A percentile compares a stretch with the other conserved stretches of the same genome.
These are phyloP conservation scores for Fomitiporia mediterranea DNA, from an alignment of 1,284 basidiomycete species.

Conservation along the genomic window DNA sequence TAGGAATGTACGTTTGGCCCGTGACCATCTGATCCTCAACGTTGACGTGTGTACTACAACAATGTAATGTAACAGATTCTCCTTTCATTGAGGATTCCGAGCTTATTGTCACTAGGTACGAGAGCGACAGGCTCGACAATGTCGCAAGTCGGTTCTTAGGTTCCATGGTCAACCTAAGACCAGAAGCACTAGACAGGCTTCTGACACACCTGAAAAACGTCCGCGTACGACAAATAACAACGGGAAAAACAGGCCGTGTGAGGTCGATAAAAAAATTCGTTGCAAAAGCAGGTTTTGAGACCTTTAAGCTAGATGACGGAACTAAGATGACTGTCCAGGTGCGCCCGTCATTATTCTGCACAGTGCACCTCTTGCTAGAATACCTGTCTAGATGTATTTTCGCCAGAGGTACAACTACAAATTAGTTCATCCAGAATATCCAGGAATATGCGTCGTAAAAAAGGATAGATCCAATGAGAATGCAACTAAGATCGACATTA, in stretches of 20 bases:
- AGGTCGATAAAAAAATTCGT: conserved; percentile 31
- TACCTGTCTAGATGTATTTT: conserved; percentile 32
- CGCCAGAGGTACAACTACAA: conserved; percentile 17
- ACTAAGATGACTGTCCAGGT: conserved; percentile 28
- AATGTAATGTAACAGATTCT: conserved; percentile 1
- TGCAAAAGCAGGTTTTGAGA: conserved; percentile 27
- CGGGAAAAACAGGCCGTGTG: conserved; percentile 19
- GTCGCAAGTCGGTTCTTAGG: not conserved
- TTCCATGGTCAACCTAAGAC: not conserved
- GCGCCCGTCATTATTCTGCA: conserved; percentile 17
- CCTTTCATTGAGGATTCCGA: not conserved
- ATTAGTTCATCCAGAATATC: conserved; percentile 21
- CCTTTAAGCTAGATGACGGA: conserved; percentile 32
- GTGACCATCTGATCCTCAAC: conserved; percentile 14
- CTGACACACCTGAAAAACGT: conserved; percentile 5
- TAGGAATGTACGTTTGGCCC: conserved; percentile 12
- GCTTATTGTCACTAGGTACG: conserved; percentile 2
- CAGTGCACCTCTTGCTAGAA: not conserved
- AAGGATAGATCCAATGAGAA: conserved; percentile 10
- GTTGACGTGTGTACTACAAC: conserved; percentile 12
- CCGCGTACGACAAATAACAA: conserved; percentile 4
- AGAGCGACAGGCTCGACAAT: conserved; percentile 1
- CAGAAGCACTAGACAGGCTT: conserved; percentile 5
- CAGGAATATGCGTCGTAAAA: conserved; percentile 22
- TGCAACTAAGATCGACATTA: conserved; percentile 20